These are phyloP conservation scores for Kodamaea nitidulidarum DNA, from an alignment of 805 yeast species.

Conservation along the genomic window DNA sequence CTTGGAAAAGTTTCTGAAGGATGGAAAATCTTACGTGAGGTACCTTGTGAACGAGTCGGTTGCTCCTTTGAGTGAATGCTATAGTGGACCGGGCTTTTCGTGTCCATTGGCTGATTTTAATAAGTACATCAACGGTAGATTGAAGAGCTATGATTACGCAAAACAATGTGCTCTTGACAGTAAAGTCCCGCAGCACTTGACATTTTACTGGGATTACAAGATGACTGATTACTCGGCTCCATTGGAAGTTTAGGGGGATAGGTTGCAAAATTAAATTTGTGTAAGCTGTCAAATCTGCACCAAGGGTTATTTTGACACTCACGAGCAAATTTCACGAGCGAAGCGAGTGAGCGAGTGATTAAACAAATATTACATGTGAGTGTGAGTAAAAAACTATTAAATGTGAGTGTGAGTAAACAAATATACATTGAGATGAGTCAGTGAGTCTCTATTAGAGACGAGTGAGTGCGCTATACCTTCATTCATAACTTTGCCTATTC, in stretches of 20 bases:
- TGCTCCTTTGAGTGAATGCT: constrained; percentile 31
- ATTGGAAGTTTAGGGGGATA: neutral
- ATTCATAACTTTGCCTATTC: no score
- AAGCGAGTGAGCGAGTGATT: no score
- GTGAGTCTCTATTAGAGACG: no score
- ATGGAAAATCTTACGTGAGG: constrained; percentile 31
- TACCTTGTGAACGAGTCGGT: constrained; percentile 40
- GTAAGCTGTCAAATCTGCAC: no score
- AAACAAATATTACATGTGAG: no score
- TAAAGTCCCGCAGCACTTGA: constrained; percentile 16
- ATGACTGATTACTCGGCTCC: constrained; percentile 21
- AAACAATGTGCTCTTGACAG: constrained; percentile 25
- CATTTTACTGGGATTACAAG: constrained; percentile 42
- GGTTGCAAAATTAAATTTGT: no score
- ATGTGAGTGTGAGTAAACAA: no score
- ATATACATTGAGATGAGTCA: no score
- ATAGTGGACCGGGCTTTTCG: constrained; percentile 40
- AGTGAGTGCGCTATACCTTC: no score
- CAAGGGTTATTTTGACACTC: no score
- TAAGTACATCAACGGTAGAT: constrained; percentile 24
- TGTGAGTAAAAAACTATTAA: no score
- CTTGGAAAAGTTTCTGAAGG: constrained; percentile 34
- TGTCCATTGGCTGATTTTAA: constrained; percentile 36
- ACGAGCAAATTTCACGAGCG: no score
- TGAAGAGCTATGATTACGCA: constrained; percentile 21